phyloP scores from a whole-genome alignment of 2,329 filamentous ascomycete species.

The Chalara sp. region DNA sequence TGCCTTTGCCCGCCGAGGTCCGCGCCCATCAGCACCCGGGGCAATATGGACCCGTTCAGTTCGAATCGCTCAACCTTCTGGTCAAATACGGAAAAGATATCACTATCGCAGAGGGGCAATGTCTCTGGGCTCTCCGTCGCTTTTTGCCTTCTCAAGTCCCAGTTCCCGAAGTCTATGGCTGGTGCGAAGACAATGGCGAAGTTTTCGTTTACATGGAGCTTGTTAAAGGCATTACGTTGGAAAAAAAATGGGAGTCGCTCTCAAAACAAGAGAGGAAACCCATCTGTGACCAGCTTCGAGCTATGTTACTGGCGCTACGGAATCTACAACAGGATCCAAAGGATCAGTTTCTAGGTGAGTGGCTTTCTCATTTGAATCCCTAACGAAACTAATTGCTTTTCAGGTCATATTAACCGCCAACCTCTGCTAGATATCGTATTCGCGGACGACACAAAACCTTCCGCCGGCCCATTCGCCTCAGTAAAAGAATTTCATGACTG shows the following conservation, averaged over 20 bases:
- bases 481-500: too few relatives aligned
- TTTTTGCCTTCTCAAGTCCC: slow-evolving; percentile 21
- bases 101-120: slow-evolving; percentile 24
- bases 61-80: slow-evolving; percentile 25
- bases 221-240: not conserved
- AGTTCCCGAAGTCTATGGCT: slow-evolving; percentile 31
- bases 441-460: too few relatives aligned
- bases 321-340: too few relatives aligned
- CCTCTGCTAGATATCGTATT: too few relatives aligned
- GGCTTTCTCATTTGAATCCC: too few relatives aligned
- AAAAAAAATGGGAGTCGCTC: slow-evolving; percentile 4
- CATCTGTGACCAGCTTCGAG: too few relatives aligned
- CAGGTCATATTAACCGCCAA: too few relatives aligned
- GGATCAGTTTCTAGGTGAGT: too few relatives aligned
- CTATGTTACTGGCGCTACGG: too few relatives aligned
- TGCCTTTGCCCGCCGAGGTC: not conserved
- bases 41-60: slow-evolving; percentile 8
- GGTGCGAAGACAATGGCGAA: slow-evolving; percentile 7
- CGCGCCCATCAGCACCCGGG: not conserved
- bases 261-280: too few relatives aligned
- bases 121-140: slow-evolving; percentile 22
- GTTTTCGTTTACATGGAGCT: not conserved
- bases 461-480: too few relatives aligned
- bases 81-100: slow-evolving; percentile 27
- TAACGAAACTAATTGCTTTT: too few relatives aligned